Evolutionary conservation across 257 asterid genomes (phyloP), one percentile per base, ranked within the genome.

Genomic region (Apocynum venetum): DNA sequence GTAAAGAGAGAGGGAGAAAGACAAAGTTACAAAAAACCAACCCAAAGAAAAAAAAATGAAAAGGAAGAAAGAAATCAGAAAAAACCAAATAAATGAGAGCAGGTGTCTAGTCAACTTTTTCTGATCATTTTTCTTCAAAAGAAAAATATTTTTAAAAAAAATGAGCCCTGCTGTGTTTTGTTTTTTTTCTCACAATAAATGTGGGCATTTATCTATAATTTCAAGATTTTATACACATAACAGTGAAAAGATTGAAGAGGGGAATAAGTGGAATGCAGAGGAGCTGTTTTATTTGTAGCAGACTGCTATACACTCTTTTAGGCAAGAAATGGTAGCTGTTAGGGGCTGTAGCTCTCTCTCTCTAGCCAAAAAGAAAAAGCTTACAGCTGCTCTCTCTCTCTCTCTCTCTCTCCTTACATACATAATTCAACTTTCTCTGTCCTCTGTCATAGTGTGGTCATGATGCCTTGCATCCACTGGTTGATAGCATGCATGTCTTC

Each of bases 201-300:
- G 71, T n/a, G 70, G 63, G 65, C 72, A 79, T 66, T 79, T 74
- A 64, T 66, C 20, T 46, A 55, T 64, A 6, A 73, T 48, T 12
- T 17, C 0, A 79, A 52, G 56, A 15, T 48, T 46, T 71, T 41
- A 43, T 74, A 20, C 64, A 38, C 74, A 80, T 84, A 88, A 84
- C 85, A 86, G 90, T 87, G 95, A 87, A 89, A 88, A 89, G 88
- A 87, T 82, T 82, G 86, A 85, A 86, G 87, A 85, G 71, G 53
- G 64, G 84, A 74, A 77, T 56, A 79, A 87, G 81, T 76, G 80
- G 86, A 76, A 78, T 67, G 81, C 84, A 84, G 81, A 76, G 68
- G 68, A 72, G 74, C 57, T 72, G 73, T 71, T 86, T 88, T 82
- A 86, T 84, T 79, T 80, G 88, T 65, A 84, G 79, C 88, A 87